Percentiles rank a stretch among this genome's conserved stretches.
Evolutionary conservation across 352 stramenopile genomes (phyloP).

Genomic region (Hyaloperonospora brassicae): DNA sequence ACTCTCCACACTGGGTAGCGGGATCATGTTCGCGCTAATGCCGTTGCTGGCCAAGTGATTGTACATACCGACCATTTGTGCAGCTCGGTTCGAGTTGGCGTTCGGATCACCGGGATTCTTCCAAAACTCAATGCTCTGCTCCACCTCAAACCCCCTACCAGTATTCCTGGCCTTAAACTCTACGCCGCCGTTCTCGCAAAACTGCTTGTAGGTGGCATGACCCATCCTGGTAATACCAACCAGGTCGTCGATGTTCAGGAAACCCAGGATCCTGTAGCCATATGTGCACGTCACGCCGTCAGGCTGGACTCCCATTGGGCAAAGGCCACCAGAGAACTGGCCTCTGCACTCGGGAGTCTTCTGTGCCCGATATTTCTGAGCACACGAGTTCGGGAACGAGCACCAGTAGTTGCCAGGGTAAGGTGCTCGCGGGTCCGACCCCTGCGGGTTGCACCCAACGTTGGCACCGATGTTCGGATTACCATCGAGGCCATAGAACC

Average conservation of each 20-base stretch:
- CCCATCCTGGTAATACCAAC: slow-evolving; percentile 59
- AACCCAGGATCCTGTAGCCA: slow-evolving; percentile 54
- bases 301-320: slow-evolving; percentile 36
- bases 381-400: slow-evolving; percentile 74
- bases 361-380: slow-evolving; percentile 25
- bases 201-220: slow-evolving; percentile 50
- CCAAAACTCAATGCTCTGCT: slow-evolving; percentile 50
- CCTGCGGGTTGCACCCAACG: slow-evolving; percentile 33
- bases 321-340: slow-evolving; percentile 37
- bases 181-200: slow-evolving; percentile 42
- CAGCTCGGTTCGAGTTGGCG: slow-evolving; percentile 42
- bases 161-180: slow-evolving; percentile 40
- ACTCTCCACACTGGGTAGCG: slow-evolving; percentile 28
- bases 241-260: slow-evolving; percentile 54
- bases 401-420: slow-evolving; percentile 79
- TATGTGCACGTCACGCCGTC: slow-evolving; percentile 57
- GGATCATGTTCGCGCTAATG: slow-evolving; percentile 33
- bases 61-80: slow-evolving; percentile 47
- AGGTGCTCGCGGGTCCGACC: slow-evolving; percentile 44
- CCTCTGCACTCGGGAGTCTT: slow-evolving; percentile 39
- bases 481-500: slow-evolving; percentile 41
- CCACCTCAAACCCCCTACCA: slow-evolving; percentile 26
- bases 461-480: slow-evolving; percentile 41
- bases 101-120: slow-evolving; percentile 31
- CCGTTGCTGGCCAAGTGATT: slow-evolving; percentile 32